A percentile compares a stretch with the other conserved stretches of the same genome.
Conservation (phyloP, 192 early-diverging fungal species). For the Coemansia asiatica region DNA sequence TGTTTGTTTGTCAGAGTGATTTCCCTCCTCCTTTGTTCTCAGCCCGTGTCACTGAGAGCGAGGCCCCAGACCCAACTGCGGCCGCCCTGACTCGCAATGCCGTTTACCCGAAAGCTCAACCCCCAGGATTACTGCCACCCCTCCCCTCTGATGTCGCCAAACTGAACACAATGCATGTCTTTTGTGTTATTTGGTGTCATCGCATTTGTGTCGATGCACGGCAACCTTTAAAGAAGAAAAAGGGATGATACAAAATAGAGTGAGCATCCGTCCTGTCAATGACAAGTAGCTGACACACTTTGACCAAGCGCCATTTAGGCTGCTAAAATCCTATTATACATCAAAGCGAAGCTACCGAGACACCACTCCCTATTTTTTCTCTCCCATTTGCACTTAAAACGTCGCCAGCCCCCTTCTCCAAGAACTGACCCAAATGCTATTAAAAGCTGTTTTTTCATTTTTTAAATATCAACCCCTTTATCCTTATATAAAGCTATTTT, state of each 20-base stretch:
- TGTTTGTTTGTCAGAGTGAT: too few species aligned
- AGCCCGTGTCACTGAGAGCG: too few species aligned
- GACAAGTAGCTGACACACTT: conserved; percentile 6
- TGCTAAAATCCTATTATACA: not conserved
- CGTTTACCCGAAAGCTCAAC: conserved; percentile 6
- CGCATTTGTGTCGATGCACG: conserved; percentile 3
- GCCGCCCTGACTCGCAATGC: not conserved
- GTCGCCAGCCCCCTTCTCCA: not conserved
- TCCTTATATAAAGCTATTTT: not conserved
- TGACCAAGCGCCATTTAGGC: not conserved
- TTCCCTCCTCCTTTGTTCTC: not conserved
- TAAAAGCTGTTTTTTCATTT: not conserved
- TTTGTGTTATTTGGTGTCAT: not conserved
- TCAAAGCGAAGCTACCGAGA: not conserved
- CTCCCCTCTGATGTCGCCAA: not conserved
- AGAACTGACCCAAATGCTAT: not conserved
- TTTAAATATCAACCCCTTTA: too few species aligned
- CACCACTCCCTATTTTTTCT: not conserved
- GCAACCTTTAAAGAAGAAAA: conserved; percentile 1
- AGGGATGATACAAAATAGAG: not conserved
- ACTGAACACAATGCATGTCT: not conserved
- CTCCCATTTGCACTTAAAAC: not conserved
- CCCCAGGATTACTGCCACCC: conserved; percentile 1
- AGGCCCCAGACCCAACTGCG: not conserved
- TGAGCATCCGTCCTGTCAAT: not conserved